phyloP scores from a whole-genome alignment of 257 asterid species.

The Solanum pimpinellifolium region DNA sequence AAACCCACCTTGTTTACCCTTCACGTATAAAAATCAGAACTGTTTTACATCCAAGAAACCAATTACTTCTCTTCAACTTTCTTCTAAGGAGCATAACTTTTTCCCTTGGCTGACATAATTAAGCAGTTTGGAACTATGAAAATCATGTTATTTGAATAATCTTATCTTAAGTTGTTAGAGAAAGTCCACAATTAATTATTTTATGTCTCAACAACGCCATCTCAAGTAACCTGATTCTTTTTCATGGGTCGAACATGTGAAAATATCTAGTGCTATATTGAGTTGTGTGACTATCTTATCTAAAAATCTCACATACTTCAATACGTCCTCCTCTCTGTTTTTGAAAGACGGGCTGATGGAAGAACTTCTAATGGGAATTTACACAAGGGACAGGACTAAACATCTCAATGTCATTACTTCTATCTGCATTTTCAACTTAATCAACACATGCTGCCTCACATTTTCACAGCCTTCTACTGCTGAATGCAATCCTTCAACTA shows the following conservation, averaged over 20 bases:
- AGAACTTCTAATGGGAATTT: background rate
- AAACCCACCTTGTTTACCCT: background rate
- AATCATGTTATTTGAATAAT: background rate
- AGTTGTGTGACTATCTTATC: background rate
- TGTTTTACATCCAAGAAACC: background rate
- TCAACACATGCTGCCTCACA: background rate
- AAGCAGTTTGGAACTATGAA: background rate
- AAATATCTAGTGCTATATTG: background rate
- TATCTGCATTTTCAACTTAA: background rate
- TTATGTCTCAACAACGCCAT: background rate
- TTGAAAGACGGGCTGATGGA: background rate
- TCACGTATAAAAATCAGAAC: background rate
- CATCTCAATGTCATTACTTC: background rate
- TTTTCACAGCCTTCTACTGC: background rate
- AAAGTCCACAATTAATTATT: background rate
- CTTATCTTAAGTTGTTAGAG: background rate
- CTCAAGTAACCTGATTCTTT: background rate
- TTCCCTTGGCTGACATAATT: background rate
- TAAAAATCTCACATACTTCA: background rate
- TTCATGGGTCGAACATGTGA: background rate
- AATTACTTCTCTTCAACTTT: background rate
- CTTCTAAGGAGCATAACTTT: background rate
- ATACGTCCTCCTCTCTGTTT: background rate
- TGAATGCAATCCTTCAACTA: background rate
- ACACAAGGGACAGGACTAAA: background rate